Percentiles rank a stretch among this genome's conserved stretches.
Conservation (phyloP, 2,329 filamentous ascomycete genomes). For the Boeremia lycopersici region DNA sequence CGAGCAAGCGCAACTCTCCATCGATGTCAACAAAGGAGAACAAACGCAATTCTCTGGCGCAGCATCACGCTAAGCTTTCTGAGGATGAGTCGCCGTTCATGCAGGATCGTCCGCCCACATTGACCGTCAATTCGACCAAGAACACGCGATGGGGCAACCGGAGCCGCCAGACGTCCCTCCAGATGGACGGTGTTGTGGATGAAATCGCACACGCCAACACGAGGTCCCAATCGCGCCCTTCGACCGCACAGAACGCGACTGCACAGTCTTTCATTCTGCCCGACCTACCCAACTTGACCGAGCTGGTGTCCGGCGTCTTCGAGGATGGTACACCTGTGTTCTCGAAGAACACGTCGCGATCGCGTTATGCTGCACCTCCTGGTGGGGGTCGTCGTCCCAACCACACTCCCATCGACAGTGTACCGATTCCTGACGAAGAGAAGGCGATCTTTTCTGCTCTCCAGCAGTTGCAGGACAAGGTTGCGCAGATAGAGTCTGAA, state of each 20-base stretch:
- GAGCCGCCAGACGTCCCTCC: slow-evolving; percentile 50
- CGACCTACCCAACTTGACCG: slow-evolving; percentile 65
- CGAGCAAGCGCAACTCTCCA: slow-evolving; percentile 45
- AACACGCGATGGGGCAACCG: slow-evolving; percentile 62
- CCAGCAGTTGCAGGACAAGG: slow-evolving; percentile 63
- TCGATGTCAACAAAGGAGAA: slow-evolving; percentile 42
- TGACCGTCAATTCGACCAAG: slow-evolving; percentile 48
- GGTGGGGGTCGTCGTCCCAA: slow-evolving; percentile 36
- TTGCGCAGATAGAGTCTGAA: slow-evolving; percentile 61
- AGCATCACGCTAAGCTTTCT: slow-evolving; percentile 61
- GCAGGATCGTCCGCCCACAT: slow-evolving; percentile 57
- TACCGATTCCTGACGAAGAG: slow-evolving; percentile 66
- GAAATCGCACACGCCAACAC: slow-evolving; percentile 25
- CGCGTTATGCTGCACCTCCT: slow-evolving; percentile 60
- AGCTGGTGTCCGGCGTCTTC: slow-evolving; percentile 64
- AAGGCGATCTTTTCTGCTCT: slow-evolving; percentile 68
- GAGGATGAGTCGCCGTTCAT: slow-evolving; percentile 60
- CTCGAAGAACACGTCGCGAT: slow-evolving; percentile 56
- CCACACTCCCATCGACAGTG: slow-evolving; percentile 57
- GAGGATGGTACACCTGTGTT: slow-evolving; percentile 64
- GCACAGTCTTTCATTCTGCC: slow-evolving; percentile 66
- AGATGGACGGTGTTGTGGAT: slow-evolving; percentile 37
- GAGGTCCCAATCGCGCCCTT: slow-evolving; percentile 42
- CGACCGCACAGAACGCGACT: slow-evolving; percentile 56
- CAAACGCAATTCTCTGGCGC: slow-evolving; percentile 58